Conservation (phyloP, 305 asterid species). For the Plantago coronopus region DNA sequence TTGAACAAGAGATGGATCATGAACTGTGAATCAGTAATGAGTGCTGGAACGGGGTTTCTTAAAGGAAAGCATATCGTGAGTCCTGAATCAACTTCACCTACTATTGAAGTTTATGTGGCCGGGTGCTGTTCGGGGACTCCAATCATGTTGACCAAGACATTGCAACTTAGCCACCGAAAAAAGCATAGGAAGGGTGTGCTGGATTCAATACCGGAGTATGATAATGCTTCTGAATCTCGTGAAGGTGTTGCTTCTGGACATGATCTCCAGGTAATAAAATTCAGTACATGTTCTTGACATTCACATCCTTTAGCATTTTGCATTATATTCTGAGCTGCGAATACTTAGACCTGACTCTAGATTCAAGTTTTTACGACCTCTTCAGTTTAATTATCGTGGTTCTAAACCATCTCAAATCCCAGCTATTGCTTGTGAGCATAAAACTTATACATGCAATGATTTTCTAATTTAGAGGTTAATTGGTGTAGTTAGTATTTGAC, state of each 20-base stretch:
- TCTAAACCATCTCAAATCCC: background rate
- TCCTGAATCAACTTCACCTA: constrained; percentile 47
- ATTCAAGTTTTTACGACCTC: background rate
- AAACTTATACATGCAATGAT: too few species aligned
- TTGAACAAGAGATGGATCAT: constrained; percentile 45
- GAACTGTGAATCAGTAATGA: constrained; percentile 60
- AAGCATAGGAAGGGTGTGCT: constrained; percentile 54
- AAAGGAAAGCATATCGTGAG: constrained; percentile 55
- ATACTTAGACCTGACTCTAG: background rate
- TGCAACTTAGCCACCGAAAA: constrained; percentile 56
- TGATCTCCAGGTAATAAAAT: constrained; percentile 54
- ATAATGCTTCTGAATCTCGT: constrained; percentile 34
- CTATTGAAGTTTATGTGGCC: constrained; percentile 76
- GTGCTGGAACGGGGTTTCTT: constrained; percentile 55
- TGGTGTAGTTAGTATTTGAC: background rate
- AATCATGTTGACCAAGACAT: constrained; percentile 58
- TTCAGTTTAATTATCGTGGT: background rate
- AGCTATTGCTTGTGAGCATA: background rate
- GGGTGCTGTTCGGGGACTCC: constrained; percentile 75
- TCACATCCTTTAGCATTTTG: constrained; percentile 10
- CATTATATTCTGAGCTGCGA: background rate
- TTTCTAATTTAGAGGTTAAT: background rate
- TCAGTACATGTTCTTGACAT: constrained; percentile 1
- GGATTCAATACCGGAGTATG: constrained; percentile 65
- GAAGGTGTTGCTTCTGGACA: constrained; percentile 41